Evolutionary conservation across 2,329 filamentous ascomycete species (phyloP), one percentile per base, ranked within the genome.

Genomic region (Fusarium buxicola): DNA sequence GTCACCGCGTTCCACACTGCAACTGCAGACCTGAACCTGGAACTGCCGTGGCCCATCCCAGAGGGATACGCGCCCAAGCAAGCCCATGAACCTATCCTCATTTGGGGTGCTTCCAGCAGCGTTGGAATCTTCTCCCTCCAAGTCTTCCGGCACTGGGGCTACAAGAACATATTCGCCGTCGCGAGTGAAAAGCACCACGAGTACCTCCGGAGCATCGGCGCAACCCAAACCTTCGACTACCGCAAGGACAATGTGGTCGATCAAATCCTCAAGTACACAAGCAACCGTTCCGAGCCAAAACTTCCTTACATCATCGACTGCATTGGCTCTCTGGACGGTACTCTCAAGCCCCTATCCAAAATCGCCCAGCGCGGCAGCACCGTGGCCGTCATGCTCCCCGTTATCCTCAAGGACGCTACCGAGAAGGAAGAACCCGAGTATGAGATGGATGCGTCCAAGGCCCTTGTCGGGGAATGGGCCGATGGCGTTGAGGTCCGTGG

Each of bases 301-400:
- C 69, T 84, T 8, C 80, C 79, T 3, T 79, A 79, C 39, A 76
- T 86, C 13, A 67, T 87, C 10, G 85, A 87, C 72, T 87, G 84
- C 70, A 86, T 87, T 52, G 82, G 82, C 3, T 82, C 80, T 3
- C 71, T 80, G 31, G 67, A 75, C 3, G 81, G 81, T 1, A 82
- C 80, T 7, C 62, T 87, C 7, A 65, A 67, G 28, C 84, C 81
- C 3, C 73, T 89, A 30, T 77, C 79, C 6, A 78, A 78, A 61
- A 75, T 89, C 21, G 84, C 83, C 0, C 73, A 78, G 55, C 70
- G 49, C 2, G 84, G 84, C 0, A 74, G 78, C 5, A 84, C 74
- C 21, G 84, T 89, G 0, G 87, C 86, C 0, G 73, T 88, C 13
- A 80, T 89, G 74, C 72, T 90, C 7, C 87, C 87, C 0, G 81